Evolutionary conservation across 768 basidiomycete genomes (phyloP), one percentile per base, ranked within the genome.

Genomic region (Strobilomyces confusus): DNA sequence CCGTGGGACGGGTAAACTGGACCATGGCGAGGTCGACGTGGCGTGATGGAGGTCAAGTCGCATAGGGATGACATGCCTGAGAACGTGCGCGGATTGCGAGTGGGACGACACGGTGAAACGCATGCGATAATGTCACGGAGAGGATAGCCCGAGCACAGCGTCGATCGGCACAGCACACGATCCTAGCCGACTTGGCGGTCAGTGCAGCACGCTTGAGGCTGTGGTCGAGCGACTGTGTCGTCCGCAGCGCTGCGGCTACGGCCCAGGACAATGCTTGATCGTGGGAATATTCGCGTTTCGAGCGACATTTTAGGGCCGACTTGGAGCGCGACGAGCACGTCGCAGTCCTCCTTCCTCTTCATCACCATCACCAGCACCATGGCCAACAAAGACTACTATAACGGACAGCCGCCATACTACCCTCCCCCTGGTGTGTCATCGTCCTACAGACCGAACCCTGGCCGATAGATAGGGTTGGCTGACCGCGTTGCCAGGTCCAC

Each of bases 341-440:
- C 53, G 45, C 58, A 33, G 51, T 48, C 52, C 49, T 38, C 54
- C 33, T 47, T 55, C 56, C 51, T 57, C 53, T 30, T 49, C 40
- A 58, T 61, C 64, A 56, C 41, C 51, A 49, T 32, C 29, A 43
- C 13, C 17, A 53, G 29, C 57, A 60, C 53, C 59, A 86, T 87
- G 88, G 84, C 87, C 56, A 85, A 82, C 64, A 82, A 84, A 71
- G 87, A 89, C 61, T 91, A 87, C 62, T 89, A 89, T 70, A 66
- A 67, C 59, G 72, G 72, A 40, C 77, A 80, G 55, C 75, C 69
- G 19, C 81, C 79, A 59, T 79, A 80, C 38, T 81, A 83, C 63
- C 81, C 80, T 52, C 80, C 81, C 11, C 72, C 80, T 11, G 81
- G 81, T 80, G 15, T 14, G 76, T 68, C 15, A 22, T 1, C 4